phyloP scores from a whole-genome alignment of 179 eudicot species.

The Heliamphora pulchella region DNA sequence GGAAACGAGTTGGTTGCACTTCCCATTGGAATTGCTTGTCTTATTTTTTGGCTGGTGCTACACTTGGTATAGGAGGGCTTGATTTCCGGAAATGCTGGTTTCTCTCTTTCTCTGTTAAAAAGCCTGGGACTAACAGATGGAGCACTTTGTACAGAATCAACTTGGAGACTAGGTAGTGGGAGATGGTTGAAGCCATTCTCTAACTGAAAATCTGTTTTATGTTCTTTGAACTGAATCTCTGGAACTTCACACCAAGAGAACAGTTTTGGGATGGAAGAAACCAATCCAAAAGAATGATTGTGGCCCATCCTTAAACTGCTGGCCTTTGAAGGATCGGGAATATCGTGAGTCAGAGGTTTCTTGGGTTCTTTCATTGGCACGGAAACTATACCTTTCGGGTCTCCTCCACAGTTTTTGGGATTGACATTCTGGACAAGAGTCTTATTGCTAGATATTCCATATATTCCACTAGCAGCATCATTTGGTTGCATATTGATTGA shows the following conservation, averaged over 20 bases:
- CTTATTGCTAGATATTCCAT: conserved; percentile 25
- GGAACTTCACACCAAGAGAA: conserved; percentile 41
- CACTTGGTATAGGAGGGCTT: conserved; percentile 26
- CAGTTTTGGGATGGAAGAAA: conserved; percentile 27
- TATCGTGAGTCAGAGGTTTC: conserved; percentile 25
- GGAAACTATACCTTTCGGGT: conserved; percentile 26
- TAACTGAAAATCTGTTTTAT: conserved; percentile 26
- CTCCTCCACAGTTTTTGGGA: conserved; percentile 28
- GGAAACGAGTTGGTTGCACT: conserved; percentile 22
- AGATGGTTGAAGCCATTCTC: conserved; percentile 32
- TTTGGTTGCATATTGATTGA: conserved; percentile 29
- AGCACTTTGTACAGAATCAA: conserved; percentile 25
- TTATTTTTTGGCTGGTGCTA: conserved; percentile 17
- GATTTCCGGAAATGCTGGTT: conserved; percentile 23
- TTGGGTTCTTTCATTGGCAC: conserved; percentile 37
- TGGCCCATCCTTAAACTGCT: conserved; percentile 31
- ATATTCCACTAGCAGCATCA: conserved; percentile 30
- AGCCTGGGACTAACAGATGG: conserved; percentile 24
- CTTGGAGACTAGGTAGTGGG: conserved; percentile 20
- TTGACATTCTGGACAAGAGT: conserved; percentile 28
- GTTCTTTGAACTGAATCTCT: conserved; percentile 40
- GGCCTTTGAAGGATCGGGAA: conserved; percentile 33
- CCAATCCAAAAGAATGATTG: conserved; percentile 28
- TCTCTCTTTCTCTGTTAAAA: conserved; percentile 29
- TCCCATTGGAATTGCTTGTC: conserved; percentile 21